Conservation (phyloP, 78 protist genomes). For the Dictyostelium firmibasis region DNA sequence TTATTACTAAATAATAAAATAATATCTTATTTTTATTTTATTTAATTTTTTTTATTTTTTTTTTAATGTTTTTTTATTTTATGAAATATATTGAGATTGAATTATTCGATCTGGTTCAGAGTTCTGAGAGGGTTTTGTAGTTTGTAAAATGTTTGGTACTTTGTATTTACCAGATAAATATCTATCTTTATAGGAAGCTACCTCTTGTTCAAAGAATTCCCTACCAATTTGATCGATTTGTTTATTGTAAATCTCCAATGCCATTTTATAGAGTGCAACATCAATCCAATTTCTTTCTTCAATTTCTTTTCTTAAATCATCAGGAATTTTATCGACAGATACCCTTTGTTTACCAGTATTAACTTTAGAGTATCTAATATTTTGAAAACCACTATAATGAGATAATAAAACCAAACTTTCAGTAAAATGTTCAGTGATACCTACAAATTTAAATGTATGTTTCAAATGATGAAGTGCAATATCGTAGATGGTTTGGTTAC, state of each 20-base stretch:
- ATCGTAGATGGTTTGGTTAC: not conserved
- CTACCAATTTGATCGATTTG: conserved; percentile 26
- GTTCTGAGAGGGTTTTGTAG: not conserved
- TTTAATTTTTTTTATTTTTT: not conserved
- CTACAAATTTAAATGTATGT: conserved; percentile 47
- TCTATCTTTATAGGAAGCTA: not conserved
- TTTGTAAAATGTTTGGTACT: not conserved
- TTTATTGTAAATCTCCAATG: conserved; percentile 15
- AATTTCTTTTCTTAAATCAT: conserved; percentile 22
- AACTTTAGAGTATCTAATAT: not conserved
- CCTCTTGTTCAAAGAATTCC: conserved; percentile 16
- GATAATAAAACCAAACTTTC: conserved; percentile 42
- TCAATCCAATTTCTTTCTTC: conserved; percentile 40
- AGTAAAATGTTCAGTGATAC: conserved; percentile 34
- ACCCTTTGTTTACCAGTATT: conserved; percentile 56
- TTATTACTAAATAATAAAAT: not conserved
- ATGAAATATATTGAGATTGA: too few species aligned
- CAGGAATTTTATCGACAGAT: not conserved
- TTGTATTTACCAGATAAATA: not conserved
- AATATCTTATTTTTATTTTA: not conserved
- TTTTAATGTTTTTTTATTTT: not conserved
- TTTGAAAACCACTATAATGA: conserved; percentile 35
- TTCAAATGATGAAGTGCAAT: conserved; percentile 53
- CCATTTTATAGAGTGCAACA: conserved; percentile 23
- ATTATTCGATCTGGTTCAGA: too few species aligned